Evolutionary conservation across 2,329 filamentous ascomycete species (phyloP), one percentile per base, ranked within the genome.

Genomic region (Sporothrix sp.): DNA sequence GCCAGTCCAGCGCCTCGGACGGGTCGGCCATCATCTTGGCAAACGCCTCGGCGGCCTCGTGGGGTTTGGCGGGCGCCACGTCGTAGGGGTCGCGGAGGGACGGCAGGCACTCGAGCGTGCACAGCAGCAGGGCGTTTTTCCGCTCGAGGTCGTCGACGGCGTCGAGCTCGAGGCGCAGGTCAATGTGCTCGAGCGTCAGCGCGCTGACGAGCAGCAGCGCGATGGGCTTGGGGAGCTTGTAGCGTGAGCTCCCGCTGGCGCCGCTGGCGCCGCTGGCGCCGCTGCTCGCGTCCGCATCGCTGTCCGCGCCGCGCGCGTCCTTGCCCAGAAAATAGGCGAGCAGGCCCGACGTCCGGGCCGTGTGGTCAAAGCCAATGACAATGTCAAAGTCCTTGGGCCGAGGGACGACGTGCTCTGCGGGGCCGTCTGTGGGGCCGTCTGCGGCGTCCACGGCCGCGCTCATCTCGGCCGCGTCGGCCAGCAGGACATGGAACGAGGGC

Each of bases 151-250:
- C 54, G n/a, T 67, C 62, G 46, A 70, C 55, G 4, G 61, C 57
- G 65, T 61, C 2, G 66, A 65, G 23, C 10, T 54, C 45, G 21
- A 79, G 63, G 14, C 70, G 65, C 44, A 73, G 62, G 51, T 73
- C 71, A 37, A 80, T 68, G 52, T 81, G 78, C 59, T 81, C 76
- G 33, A 80, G 69, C 1, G 76, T 75, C 55, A 73, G 70, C 2
- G 68, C 71, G 6, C 69, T 72, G 5, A 74, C 71, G 5, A 81
- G 66, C 0, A 66, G 65, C 50, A 81, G 58, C 1, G 76, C 61
- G n/a, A 76, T 58, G 0, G 73, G 74, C 36, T 62, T 46, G 10
- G 56, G 52, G 35, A 54, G 21, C 1, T 45, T 20, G 13, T 30
- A 61, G 13, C 58, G 32, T 14, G 59, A 56, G 1, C 50, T 50